These are phyloP conservation scores for Mycena chlorophos DNA, from an alignment of 768 basidiomycete species.

Conservation along the genomic window DNA sequence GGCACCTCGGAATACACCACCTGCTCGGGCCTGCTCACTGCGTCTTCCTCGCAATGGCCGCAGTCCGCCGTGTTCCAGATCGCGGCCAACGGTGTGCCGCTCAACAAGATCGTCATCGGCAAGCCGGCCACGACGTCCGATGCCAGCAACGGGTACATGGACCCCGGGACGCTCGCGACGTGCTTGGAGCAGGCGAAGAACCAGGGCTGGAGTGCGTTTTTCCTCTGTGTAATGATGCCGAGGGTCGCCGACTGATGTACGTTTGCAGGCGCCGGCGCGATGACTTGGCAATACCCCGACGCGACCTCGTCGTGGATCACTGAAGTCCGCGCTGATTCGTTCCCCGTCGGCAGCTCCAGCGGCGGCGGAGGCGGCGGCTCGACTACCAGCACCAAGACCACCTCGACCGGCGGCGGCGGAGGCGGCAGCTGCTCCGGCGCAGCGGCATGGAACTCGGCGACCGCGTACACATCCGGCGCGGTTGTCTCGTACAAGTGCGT, in stretches of 20 bases:
- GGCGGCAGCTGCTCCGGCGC: constrained; percentile 16
- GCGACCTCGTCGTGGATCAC: constrained; percentile 43
- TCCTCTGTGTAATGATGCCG: constrained; percentile 1
- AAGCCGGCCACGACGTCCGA: constrained; percentile 60
- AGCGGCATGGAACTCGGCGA: constrained; percentile 10
- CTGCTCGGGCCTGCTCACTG: constrained; percentile 56
- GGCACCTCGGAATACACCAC: constrained; percentile 64
- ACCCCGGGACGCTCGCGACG: constrained; percentile 51
- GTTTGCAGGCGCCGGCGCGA: constrained; percentile 30
- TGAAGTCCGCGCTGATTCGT: constrained; percentile 30
- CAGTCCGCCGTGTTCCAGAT: constrained; percentile 61
- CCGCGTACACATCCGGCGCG: constrained; percentile 12
- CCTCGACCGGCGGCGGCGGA: neutral
- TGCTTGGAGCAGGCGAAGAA: constrained; percentile 62
- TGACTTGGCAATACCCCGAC: constrained; percentile 40
- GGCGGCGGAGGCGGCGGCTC: neutral
- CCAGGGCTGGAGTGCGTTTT: constrained; percentile 65
- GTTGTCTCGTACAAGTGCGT: constrained; percentile 7
- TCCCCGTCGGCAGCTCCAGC: constrained; percentile 7
- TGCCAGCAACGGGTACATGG: constrained; percentile 64
- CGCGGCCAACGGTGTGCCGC: constrained; percentile 53
- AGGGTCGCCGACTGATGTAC: neutral
- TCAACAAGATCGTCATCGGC: constrained; percentile 72
- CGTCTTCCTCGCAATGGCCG: constrained; percentile 63
- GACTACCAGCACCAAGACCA: constrained; percentile 4